Percentiles rank a stretch among this genome's conserved stretches.
Evolutionary conservation across 345 rosid species (phyloP).

Genomic region (Iberis pinnata): DNA sequence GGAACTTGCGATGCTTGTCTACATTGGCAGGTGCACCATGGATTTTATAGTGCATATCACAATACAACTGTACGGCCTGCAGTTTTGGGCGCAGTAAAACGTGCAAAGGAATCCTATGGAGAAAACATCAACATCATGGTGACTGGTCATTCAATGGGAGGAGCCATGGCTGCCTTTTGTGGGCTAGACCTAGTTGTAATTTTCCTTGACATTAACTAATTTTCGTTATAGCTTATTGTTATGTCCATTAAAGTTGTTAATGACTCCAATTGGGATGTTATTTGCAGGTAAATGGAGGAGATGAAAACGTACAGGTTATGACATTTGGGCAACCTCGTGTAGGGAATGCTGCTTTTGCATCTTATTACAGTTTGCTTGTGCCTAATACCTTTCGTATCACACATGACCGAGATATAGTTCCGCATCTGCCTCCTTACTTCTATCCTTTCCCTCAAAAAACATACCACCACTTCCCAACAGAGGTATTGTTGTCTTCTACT

Average conservation of each 20-base stretch:
- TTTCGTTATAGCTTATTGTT: neutral
- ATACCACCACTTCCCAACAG: conserved; percentile 92
- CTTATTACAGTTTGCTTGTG: conserved; percentile 56
- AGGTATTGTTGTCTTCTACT: conserved; percentile 41
- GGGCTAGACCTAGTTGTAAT: conserved; percentile 76
- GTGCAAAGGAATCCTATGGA: conserved; percentile 55
- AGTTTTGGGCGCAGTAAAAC: conserved; percentile 52
- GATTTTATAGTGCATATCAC: conserved; percentile 88
- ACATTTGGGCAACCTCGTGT: conserved; percentile 98
- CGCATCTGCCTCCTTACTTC: conserved; percentile 88
- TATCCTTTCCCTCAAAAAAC: conserved; percentile 69
- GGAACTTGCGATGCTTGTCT: neutral
- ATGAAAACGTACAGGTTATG: conserved; percentile 56
- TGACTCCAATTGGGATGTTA: conserved; percentile 13
- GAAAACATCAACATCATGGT: conserved; percentile 52
- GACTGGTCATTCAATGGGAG: conserved; percentile 99
- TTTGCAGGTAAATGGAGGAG: conserved; percentile 62
- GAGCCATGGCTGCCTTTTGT: conserved; percentile 88
- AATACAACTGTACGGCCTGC: conserved; percentile 83
- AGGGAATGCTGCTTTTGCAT: conserved; percentile 82
- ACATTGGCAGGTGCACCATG: conserved; percentile 75
- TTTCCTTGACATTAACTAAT: neutral
- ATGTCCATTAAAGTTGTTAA: conserved; percentile 7
- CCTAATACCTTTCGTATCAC: conserved; percentile 72
- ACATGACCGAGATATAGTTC: conserved; percentile 78